Base-by-base conservation (phyloP, 2,329 filamentous ascomycete species). In the Venturia pyrina region DNA sequence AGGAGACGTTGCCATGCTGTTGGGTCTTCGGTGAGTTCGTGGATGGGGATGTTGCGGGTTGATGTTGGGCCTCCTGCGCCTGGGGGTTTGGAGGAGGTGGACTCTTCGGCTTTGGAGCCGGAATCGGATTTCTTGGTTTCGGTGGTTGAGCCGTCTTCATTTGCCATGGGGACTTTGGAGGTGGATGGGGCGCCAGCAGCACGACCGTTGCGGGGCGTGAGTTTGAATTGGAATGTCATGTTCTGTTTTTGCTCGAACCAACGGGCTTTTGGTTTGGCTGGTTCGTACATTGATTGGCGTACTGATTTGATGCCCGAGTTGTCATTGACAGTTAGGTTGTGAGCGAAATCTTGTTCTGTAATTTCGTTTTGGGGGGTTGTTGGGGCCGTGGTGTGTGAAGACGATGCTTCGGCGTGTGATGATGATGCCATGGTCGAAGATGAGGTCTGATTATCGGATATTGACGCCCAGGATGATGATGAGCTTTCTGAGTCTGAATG, bases 1-100 rank as follows among this genome's bases (percentile, higher is more conserved):
- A 66, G 65, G 15, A 66, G 65, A 13, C 65, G 59, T 32, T 66
- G 65, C 61, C 59, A 63, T 11, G 65, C 65, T 5, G 60, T 64
- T 34, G 59, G 41, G 21, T 64, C 61, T 8, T 56, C 48, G 4
- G 56, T 28, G 4, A 66, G 32, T 43, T 66, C 65, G 13, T 44
- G 43, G 28, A 63, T 48, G 32, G 59, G 60, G 28, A 66, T 41
- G 28, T 57, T 57, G n/a, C 63, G 64, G 17, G 64, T 48, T 28
- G 53, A 43, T 17, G 19, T 8, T 62, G n/a, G 15, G 28, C 13
- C 43, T 15, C 40, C 34, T 37, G 37, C 13, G 24, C 63, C 53
- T 21, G 32, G 63, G 5, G 63, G 48, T 17, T 43, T 40, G 15
- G 48, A 57, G 7, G 63, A 64, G 37, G 8, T 41, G 48, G 28